Conservation (phyloP, 441 rosid genomes). For the Francoa sonchifolia region DNA sequence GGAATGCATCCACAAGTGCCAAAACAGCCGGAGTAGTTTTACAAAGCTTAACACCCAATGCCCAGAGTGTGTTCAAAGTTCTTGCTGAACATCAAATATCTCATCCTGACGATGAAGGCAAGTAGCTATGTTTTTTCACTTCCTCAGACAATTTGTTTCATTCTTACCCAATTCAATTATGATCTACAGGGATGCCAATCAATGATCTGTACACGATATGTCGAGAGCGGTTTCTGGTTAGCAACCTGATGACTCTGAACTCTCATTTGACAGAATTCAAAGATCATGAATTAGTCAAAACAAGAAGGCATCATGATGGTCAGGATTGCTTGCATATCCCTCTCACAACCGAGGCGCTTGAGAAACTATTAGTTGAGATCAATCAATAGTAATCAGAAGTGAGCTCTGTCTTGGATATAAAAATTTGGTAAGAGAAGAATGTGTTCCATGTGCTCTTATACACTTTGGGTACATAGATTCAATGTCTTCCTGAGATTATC, state of each 20-base stretch:
- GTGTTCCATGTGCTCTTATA: too few relatives aligned
- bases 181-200: conserved; percentile 60
- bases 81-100: conserved; percentile 69
- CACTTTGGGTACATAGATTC: too few relatives aligned
- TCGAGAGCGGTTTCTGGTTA: conserved; percentile 74
- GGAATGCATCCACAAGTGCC: conserved; percentile 49
- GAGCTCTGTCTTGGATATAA: too few relatives aligned
- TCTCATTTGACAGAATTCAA: conserved; percentile 87
- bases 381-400: conserved; percentile 19
- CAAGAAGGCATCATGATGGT: conserved; percentile 59
- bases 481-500: too few relatives aligned
- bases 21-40: conserved; percentile 78
- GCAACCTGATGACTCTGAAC: conserved; percentile 78
- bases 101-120: conserved; percentile 81
- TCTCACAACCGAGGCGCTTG: conserved; percentile 57
- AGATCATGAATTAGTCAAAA: conserved; percentile 85
- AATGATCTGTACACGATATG: conserved; percentile 48
- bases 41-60: conserved; percentile 86
- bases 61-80: conserved; percentile 80
- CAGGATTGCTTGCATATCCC: conserved; percentile 78
- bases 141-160: background rate
- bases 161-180: background rate
- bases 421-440: too few relatives aligned
- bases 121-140: conserved; percentile 6
- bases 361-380: conserved; percentile 53